These are phyloP conservation scores for Amanita pallidorosea DNA, from an alignment of 768 basidiomycete genomes.

Conservation along the genomic window DNA sequence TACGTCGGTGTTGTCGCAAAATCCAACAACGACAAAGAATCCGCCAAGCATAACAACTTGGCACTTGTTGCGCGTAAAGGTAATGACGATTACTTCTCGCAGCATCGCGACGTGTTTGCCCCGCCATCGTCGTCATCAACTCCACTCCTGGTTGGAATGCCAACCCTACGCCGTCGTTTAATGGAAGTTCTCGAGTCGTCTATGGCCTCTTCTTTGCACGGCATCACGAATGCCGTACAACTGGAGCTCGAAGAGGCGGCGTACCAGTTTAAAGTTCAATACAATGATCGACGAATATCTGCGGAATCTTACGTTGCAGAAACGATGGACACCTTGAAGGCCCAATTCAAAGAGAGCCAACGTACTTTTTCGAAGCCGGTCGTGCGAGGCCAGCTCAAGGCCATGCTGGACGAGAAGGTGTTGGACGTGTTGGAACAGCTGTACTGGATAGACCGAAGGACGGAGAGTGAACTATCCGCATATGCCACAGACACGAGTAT, in stretches of 20 bases:
- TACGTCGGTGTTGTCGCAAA: constrained; percentile 97
- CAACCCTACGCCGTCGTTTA: constrained; percentile 77
- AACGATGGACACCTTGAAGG: constrained; percentile 88
- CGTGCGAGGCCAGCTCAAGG: constrained; percentile 81
- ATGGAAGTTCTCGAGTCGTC: constrained; percentile 98
- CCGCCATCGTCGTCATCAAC: constrained; percentile 31
- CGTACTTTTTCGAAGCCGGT: constrained; percentile 81
- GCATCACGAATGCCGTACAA: constrained; percentile 95
- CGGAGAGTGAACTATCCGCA: constrained; percentile 13
- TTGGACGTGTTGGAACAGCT: constrained; percentile 96
- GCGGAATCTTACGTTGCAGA: constrained; percentile 98
- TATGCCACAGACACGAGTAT: constrained; percentile 3
- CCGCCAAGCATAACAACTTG: constrained; percentile 33
- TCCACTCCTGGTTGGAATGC: constrained; percentile 77
- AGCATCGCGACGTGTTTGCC: constrained; percentile 53
- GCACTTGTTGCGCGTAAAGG: constrained; percentile 39
- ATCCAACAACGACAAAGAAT: constrained; percentile 27
- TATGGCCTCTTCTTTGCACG: constrained; percentile 92
- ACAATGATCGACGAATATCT: constrained; percentile 90
- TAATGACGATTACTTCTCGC: constrained; percentile 60
- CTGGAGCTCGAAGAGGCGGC: constrained; percentile 94
- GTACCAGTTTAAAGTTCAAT: constrained; percentile 99
- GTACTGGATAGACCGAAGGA: constrained; percentile 91
- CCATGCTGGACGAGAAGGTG: constrained; percentile 90
- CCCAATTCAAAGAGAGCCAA: constrained; percentile 78